Evolutionary conservation across 2,329 filamentous ascomycete species (phyloP), one percentile per base, ranked within the genome.

Genomic region (Hysterium pulicare): DNA sequence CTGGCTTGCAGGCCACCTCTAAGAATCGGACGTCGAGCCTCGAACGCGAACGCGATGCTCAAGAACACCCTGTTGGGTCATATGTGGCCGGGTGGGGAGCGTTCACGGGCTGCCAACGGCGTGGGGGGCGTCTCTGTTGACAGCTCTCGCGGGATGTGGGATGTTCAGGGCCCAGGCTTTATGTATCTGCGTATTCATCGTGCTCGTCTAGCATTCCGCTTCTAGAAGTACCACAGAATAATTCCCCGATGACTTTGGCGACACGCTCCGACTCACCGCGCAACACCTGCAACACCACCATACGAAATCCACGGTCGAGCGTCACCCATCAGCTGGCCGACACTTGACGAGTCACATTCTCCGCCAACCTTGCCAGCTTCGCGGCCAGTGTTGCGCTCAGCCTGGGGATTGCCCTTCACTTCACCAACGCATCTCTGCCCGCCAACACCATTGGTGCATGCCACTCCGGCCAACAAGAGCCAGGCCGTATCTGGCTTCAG

Each of bases 1-100:
- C 16, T 24, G 38, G 43, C 11, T n/a, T 17, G 15, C 36, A 35
- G 11, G 30, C 33, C 21, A 11, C 32, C 22, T 33, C 15, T 28
- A 37, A 20, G 21, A 23, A 17, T 19, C 38, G 32, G 22, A 15
- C 4, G 41, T 38, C 45, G n/a, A n/a, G n/a, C n/a, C n/a, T n/a
- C n/a, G n/a, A n/a, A n/a, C n/a, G n/a, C n/a, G n/a, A n/a, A 7
- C 8, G 24, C 13, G 24, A 13, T 28, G 24, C 24, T 13, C 24
- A 28, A 28, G 24, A 28, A 28, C 24, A 28, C 24, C 24, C 24
- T 28, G 24, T 28, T 28, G 24, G 24, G 24, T 28, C 7, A 28
- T 13, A 28, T 28, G 24, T 13, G 7, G 24, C 24, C 24, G 13
- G 24, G 24, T 28, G 24, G 24, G 24, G 24, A 28, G 8, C 24